Conservation (phyloP, 2,329 filamentous ascomycete genomes). For the Aspergillus sp. region DNA sequence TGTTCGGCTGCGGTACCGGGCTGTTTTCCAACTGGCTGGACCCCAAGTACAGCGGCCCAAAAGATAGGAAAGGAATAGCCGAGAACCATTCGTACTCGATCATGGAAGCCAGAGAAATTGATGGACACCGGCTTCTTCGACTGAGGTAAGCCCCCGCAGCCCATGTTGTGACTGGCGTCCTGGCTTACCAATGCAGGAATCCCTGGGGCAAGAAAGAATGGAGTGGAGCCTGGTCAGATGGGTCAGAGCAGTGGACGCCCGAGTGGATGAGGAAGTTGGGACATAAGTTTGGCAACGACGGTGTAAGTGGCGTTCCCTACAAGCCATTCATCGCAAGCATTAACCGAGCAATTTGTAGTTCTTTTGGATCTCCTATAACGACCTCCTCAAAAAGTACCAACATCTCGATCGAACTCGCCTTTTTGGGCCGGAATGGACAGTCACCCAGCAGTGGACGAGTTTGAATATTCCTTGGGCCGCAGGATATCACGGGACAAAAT, state of each 20-base stretch:
- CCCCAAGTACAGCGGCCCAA: conserved; percentile 32
- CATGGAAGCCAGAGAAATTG: conserved; percentile 59
- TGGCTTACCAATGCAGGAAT: conserved; percentile 53
- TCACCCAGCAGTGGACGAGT: conserved; percentile 62
- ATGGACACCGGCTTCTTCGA: conserved; percentile 63
- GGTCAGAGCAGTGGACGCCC: conserved; percentile 79
- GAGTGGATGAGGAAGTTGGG: conserved; percentile 72
- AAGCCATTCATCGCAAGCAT: background rate
- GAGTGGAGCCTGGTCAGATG: conserved; percentile 79
- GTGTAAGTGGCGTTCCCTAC: conserved; percentile 37
- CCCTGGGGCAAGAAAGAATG: conserved; percentile 81
- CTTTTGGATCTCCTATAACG: conserved; percentile 62
- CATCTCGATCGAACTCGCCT: conserved; percentile 61
- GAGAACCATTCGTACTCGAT: conserved; percentile 58
- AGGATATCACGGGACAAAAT: conserved; percentile 61
- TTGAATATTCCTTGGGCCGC: conserved; percentile 60
- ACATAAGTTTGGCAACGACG: conserved; percentile 75
- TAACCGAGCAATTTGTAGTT: conserved; percentile 29
- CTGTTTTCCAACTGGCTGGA: conserved; percentile 46
- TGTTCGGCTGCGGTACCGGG: conserved; percentile 48
- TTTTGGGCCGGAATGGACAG: conserved; percentile 60
- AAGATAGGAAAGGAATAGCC: conserved; percentile 44
- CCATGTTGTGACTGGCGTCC: background rate
- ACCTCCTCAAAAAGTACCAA: conserved; percentile 58
- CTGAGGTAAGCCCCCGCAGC: conserved; percentile 48